phyloP scores from a whole-genome alignment of 2,329 filamentous ascomycete species.

The Torrubiella hemipterigena region DNA sequence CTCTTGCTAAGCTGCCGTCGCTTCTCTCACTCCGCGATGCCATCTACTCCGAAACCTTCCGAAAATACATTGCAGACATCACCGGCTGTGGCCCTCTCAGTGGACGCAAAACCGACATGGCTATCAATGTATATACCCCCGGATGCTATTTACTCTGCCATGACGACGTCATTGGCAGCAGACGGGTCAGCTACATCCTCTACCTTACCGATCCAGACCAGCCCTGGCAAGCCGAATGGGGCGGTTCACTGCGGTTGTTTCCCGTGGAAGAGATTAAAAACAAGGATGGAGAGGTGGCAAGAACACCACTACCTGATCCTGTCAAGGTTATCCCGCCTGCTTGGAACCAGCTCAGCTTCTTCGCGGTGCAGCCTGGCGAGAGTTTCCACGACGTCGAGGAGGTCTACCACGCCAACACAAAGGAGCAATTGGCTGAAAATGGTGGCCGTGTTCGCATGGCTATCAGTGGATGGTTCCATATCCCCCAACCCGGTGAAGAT shows the following conservation, averaged over 20 bases:
- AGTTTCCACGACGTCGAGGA: conserved; percentile 99
- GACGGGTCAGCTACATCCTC: conserved; percentile 91
- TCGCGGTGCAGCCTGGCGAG: conserved; percentile 94
- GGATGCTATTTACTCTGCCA: conserved; percentile 94
- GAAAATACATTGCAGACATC: conserved; percentile 76
- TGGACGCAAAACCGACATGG: conserved; percentile 95
- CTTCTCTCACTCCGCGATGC: conserved; percentile 88
- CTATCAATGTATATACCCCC: conserved; percentile 95
- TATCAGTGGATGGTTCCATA: conserved; percentile 98
- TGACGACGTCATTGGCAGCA: conserved; percentile 96
- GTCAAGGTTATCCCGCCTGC: conserved; percentile 80
- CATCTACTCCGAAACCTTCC: conserved; percentile 81
- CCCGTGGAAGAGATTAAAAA: conserved; percentile 51
- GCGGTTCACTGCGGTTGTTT: conserved; percentile 80
- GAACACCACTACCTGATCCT: conserved; percentile 68
- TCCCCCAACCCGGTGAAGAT: conserved; percentile 87
- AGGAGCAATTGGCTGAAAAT: conserved; percentile 51
- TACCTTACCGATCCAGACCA: conserved; percentile 89
- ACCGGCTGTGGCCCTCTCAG: conserved; percentile 80
- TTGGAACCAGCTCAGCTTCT: conserved; percentile 97
- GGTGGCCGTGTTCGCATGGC: conserved; percentile 84
- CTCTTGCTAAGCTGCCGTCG: conserved; percentile 75
- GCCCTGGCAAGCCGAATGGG: conserved; percentile 85
- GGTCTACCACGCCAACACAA: conserved; percentile 63
- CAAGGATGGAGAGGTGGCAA: conserved; percentile 61